Conservation (phyloP, 164 flowering plant genomes). For the Kingdonia uniflora region DNA sequence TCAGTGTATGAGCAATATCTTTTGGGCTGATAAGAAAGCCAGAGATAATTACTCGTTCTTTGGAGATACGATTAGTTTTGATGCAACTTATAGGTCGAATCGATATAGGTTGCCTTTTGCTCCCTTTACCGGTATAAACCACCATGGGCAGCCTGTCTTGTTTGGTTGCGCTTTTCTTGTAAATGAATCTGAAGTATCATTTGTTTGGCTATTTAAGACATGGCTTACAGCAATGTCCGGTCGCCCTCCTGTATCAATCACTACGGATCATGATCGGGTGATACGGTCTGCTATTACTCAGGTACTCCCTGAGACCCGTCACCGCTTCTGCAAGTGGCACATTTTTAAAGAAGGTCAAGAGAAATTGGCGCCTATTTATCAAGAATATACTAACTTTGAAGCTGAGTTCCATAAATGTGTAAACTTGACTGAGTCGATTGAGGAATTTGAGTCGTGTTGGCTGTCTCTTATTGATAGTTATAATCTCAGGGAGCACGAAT, state of each 20-base stretch:
- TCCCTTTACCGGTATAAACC: constrained; percentile 77
- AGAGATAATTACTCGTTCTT: constrained; percentile 53
- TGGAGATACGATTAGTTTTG: constrained; percentile 82
- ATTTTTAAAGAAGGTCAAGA: constrained; percentile 68
- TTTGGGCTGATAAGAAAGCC: constrained; percentile 77
- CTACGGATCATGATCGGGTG: constrained; percentile 67
- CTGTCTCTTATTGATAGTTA: constrained; percentile 50
- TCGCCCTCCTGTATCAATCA: constrained; percentile 52
- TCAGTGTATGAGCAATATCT: constrained; percentile 44
- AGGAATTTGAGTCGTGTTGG: constrained; percentile 78
- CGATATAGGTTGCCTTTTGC: constrained; percentile 77
- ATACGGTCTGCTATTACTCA: constrained; percentile 54
- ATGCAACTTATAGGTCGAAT: constrained; percentile 72
- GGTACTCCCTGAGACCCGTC: constrained; percentile 71
- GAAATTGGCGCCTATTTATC: constrained; percentile 54
- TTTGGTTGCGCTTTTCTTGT: constrained; percentile 82
- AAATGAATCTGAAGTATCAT: constrained; percentile 68
- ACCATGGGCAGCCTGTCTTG: constrained; percentile 72
- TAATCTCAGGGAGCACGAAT: constrained; percentile 56
- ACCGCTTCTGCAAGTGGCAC: constrained; percentile 78
- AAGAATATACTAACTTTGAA: constrained; percentile 48
- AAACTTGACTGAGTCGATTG: constrained; percentile 49
- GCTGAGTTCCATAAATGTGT: constrained; percentile 76
- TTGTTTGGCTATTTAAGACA: constrained; percentile 69
- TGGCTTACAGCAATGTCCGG: constrained; percentile 79